Evolutionary conservation across 2,329 filamentous ascomycete genomes (phyloP).

Genomic region (Stagonosporopsis tanaceti): DNA sequence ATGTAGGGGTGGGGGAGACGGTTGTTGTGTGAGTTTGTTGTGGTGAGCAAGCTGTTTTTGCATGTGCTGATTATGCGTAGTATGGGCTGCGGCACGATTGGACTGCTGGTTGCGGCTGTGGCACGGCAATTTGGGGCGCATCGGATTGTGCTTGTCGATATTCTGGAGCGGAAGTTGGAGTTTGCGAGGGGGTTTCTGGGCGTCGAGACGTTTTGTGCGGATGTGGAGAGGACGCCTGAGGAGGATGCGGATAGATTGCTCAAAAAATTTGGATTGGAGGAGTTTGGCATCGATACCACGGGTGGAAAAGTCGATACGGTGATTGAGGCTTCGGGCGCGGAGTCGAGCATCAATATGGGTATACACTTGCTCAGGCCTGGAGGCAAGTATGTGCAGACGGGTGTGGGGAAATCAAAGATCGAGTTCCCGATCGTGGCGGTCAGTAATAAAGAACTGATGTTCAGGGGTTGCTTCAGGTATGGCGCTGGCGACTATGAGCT

Average conservation of each 20-base stretch:
- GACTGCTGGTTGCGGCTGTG: constrained; percentile 81
- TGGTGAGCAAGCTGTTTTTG: neutral
- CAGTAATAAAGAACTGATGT: constrained; percentile 79
- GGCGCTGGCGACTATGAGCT: constrained; percentile 44
- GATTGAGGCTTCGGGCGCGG: constrained; percentile 92
- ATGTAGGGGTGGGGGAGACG: constrained; percentile 81
- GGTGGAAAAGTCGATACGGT: constrained; percentile 83
- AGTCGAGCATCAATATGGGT: constrained; percentile 82
- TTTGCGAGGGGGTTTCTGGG: constrained; percentile 82
- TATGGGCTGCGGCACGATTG: constrained; percentile 75
- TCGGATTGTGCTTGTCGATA: constrained; percentile 89
- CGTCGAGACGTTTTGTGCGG: constrained; percentile 78
- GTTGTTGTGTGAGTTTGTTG: constrained; percentile 74
- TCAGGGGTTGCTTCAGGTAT: constrained; percentile 46
- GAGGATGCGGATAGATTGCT: constrained; percentile 65
- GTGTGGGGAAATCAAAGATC: constrained; percentile 91
- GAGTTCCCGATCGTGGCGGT: constrained; percentile 92
- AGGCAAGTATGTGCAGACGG: constrained; percentile 94
- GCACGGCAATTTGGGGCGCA: constrained; percentile 73
- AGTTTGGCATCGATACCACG: constrained; percentile 48
- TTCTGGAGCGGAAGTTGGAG: constrained; percentile 79
- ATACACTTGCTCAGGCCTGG: constrained; percentile 90
- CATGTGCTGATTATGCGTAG: neutral
- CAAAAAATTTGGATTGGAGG: constrained; percentile 71
- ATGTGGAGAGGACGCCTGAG: constrained; percentile 65